A percentile compares a stretch with the other conserved stretches of the same genome.
phyloP scores from a whole-genome alignment of 2,329 filamentous ascomycete species.

The Allantophomopsis lycopodina region DNA sequence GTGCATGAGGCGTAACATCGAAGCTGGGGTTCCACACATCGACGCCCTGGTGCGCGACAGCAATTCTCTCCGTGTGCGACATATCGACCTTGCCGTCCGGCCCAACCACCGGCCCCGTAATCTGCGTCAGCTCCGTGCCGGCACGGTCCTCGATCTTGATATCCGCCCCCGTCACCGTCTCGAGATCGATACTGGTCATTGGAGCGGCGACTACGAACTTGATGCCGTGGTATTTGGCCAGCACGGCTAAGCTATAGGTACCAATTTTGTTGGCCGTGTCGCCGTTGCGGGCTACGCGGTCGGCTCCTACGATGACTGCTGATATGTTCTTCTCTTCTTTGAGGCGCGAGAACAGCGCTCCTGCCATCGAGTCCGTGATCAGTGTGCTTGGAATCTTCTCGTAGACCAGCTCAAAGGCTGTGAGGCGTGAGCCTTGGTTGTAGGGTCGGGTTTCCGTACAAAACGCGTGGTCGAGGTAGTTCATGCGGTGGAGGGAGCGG shows the following conservation, averaged over 20 bases:
- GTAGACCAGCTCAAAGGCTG: conserved; percentile 91
- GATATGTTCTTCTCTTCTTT: conserved; percentile 55
- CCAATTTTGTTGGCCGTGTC: conserved; percentile 99
- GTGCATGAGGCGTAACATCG: conserved; percentile 76
- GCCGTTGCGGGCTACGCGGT: conserved; percentile 89
- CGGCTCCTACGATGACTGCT: conserved; percentile 87
- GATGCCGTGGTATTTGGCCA: conserved; percentile 75
- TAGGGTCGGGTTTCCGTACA: conserved; percentile 96
- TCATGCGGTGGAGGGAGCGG: conserved; percentile 57
- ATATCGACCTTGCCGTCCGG: conserved; percentile 50
- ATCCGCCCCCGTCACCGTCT: conserved; percentile 60
- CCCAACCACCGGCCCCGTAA: conserved; percentile 62
- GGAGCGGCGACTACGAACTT: conserved; percentile 94
- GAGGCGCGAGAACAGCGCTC: conserved; percentile 57
- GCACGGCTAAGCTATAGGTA: conserved; percentile 84
- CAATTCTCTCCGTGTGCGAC: conserved; percentile 53
- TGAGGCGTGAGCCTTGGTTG: conserved; percentile 91
- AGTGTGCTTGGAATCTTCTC: conserved; percentile 84
- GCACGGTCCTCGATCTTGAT: conserved; percentile 89
- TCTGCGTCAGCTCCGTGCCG: conserved; percentile 67
- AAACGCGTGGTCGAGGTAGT: conserved; percentile 67
- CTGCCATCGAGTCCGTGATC: conserved; percentile 95
- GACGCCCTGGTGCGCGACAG: conserved; percentile 65
- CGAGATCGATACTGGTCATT: conserved; percentile 82
- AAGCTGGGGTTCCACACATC: conserved; percentile 95